A percentile compares a stretch with the other conserved stretches of the same genome.
phyloP scores from a whole-genome alignment of 176 grass and related monocot genomes.

The Rhynchospora pubera region DNA sequence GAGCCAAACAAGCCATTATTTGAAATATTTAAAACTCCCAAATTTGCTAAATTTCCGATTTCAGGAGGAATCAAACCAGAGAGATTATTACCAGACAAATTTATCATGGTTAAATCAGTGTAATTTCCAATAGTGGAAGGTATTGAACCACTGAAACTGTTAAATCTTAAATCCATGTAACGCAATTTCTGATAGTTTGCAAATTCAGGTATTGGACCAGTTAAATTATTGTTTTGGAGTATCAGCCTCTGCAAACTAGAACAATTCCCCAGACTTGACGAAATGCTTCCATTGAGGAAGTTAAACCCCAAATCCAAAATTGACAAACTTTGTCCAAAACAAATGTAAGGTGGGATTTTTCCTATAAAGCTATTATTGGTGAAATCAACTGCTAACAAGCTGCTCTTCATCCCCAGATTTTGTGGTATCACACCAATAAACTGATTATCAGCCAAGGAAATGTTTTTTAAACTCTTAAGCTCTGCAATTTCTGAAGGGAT shows the following conservation, averaged over 20 bases:
- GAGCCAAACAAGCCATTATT: conserved; percentile 48
- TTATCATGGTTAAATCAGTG: conserved; percentile 36
- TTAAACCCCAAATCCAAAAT: conserved; percentile 46
- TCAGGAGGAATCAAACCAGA: conserved; percentile 36
- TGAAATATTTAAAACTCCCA: conserved; percentile 42
- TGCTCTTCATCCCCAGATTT: conserved; percentile 42
- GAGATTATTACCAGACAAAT: conserved; percentile 55
- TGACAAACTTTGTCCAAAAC: conserved; percentile 49
- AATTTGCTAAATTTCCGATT: conserved; percentile 40
- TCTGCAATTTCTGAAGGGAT: conserved; percentile 39
- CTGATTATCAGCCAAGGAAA: conserved; percentile 39
- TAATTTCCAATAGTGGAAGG: conserved; percentile 48
- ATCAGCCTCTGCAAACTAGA: conserved; percentile 41
- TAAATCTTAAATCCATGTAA: conserved; percentile 48
- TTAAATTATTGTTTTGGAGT: conserved; percentile 39
- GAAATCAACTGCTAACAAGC: conserved; percentile 36
- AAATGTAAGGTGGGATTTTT: conserved; percentile 56
- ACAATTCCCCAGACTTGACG: conserved; percentile 38
- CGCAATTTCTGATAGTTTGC: conserved; percentile 12
- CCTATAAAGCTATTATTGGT: conserved; percentile 56
- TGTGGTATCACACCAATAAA: conserved; percentile 56
- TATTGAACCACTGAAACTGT: conserved; percentile 41
- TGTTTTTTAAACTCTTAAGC: conserved; percentile 39
- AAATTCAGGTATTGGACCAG: conserved; percentile 46
- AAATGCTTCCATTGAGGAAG: conserved; percentile 62